These are phyloP conservation scores for Ballota nigra DNA, from an alignment of 257 asterid genomes.

Conservation along the genomic window DNA sequence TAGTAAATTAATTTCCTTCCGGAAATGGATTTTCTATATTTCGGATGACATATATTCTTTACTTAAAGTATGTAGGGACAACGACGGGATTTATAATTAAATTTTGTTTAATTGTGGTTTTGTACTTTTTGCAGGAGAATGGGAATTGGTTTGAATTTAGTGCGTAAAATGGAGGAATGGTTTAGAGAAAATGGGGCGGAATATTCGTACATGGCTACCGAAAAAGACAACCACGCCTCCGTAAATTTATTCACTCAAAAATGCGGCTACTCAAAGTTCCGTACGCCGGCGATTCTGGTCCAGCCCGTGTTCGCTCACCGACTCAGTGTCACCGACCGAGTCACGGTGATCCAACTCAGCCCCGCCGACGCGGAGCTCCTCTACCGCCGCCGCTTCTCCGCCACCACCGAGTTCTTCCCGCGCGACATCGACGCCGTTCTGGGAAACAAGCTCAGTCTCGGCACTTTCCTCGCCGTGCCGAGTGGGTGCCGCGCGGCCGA, in stretches of 20 bases:
- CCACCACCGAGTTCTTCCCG: conserved; percentile 81
- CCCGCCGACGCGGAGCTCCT: conserved; percentile 57
- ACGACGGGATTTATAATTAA: background rate
- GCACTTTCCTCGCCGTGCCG: conserved; percentile 71
- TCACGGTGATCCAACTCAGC: conserved; percentile 46
- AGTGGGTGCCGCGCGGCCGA: conserved; percentile 26
- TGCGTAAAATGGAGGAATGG: conserved; percentile 65
- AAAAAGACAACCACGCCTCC: conserved; percentile 83
- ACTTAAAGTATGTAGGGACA: conserved; percentile 16
- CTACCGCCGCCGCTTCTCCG: conserved; percentile 66
- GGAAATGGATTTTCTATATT: background rate
- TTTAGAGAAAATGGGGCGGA: conserved; percentile 72
- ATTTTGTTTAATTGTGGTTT: background rate
- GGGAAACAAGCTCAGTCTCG: conserved; percentile 52
- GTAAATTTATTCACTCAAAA: conserved; percentile 64
- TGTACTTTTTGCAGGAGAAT: conserved; percentile 54
- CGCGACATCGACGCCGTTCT: conserved; percentile 73
- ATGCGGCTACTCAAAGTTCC: conserved; percentile 78
- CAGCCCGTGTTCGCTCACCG: conserved; percentile 84
- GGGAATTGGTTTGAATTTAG: conserved; percentile 78
- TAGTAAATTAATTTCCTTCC: background rate
- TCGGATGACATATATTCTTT: too few relatives aligned
- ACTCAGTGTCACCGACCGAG: conserved; percentile 24
- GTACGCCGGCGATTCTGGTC: conserved; percentile 73
- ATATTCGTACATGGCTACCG: conserved; percentile 85